A percentile compares a stretch with the other conserved stretches of the same genome.
These are phyloP conservation scores for Microcyclospora pomicola DNA, from an alignment of 2,329 filamentous ascomycete species.

Conservation along the genomic window DNA sequence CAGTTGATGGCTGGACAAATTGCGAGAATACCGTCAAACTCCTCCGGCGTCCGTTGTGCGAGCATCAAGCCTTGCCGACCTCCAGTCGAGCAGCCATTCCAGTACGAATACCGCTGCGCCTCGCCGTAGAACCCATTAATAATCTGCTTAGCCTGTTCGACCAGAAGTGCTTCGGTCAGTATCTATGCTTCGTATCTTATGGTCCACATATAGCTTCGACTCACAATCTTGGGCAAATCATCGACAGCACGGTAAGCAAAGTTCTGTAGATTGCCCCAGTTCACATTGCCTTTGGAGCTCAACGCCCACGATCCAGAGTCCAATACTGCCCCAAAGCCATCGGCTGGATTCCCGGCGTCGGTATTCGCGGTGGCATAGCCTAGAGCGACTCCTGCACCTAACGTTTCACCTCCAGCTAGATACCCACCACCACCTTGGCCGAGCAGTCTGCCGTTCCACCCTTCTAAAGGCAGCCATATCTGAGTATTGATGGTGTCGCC, in stretches of 20 bases:
- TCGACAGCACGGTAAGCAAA: constrained; percentile 19
- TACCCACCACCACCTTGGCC: constrained; percentile 9
- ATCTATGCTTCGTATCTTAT: no score
- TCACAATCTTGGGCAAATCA: constrained; percentile 19
- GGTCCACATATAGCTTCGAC: no score
- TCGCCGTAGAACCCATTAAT: constrained; percentile 20
- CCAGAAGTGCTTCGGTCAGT: no score
- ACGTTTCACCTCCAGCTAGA: constrained; percentile 26
- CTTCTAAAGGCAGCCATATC: constrained; percentile 20
- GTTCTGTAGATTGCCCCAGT: constrained; percentile 20
- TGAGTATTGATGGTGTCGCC: constrained; percentile 22
- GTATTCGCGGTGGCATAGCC: constrained; percentile 17
- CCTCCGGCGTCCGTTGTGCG: constrained; percentile 25
- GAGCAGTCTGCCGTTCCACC: constrained; percentile 24
- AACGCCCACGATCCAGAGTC: constrained; percentile 9
- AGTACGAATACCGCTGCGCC: constrained; percentile 24
- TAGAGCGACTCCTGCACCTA: constrained; percentile 11
- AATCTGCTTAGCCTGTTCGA: constrained; percentile 13
- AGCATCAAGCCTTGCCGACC: constrained; percentile 26
- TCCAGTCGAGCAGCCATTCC: constrained; percentile 25
- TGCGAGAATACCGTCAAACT: constrained; percentile 29
- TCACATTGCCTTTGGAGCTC: constrained; percentile 17
- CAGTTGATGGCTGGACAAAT: constrained; percentile 27
- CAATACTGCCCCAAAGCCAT: constrained; percentile 1
- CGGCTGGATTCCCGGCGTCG: constrained; percentile 13